Evolutionary conservation across 106 monocot species (phyloP).

Genomic region (Alisma plantagoaquatica): DNA sequence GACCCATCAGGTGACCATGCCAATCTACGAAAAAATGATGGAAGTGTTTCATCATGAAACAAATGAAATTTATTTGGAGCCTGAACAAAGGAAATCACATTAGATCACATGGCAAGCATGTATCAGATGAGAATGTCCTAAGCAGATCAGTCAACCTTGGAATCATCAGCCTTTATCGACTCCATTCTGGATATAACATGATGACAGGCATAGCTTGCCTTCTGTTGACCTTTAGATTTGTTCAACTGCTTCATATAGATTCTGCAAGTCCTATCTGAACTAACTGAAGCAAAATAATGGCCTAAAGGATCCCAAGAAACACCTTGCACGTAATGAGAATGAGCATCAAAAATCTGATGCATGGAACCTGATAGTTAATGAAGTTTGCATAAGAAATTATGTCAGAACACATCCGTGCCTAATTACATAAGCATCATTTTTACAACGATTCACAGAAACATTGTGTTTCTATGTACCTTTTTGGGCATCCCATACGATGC

Average conservation of each 20-base stretch:
- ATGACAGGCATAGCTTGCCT: slow-evolving; percentile 72
- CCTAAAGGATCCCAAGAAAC: slow-evolving; percentile 95
- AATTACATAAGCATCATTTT: not conserved
- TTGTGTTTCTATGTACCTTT: too few relatives aligned
- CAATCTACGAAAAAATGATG: slow-evolving; percentile 87
- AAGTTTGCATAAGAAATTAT: not conserved
- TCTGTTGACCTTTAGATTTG: slow-evolving; percentile 52
- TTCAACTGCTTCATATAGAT: slow-evolving; percentile 58
- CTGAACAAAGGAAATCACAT: slow-evolving; percentile 22
- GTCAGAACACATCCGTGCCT: not conserved
- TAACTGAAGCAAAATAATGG: slow-evolving; percentile 82
- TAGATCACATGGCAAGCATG: not conserved
- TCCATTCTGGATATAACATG: slow-evolving; percentile 58
- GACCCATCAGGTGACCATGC: slow-evolving; percentile 97
- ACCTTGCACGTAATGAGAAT: slow-evolving; percentile 96
- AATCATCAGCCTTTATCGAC: slow-evolving; percentile 41
- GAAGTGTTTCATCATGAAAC: slow-evolving; percentile 95
- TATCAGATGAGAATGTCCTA: not conserved
- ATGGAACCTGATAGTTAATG: slow-evolving; percentile 46
- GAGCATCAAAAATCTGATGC: slow-evolving; percentile 84
- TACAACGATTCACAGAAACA: too few relatives aligned
- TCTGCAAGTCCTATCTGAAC: slow-evolving; percentile 90
- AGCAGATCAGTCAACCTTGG: slow-evolving; percentile 44
- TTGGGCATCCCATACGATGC: slow-evolving; percentile 79
- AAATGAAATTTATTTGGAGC: slow-evolving; percentile 39